Evolutionary conservation across 768 basidiomycete genomes (phyloP), one percentile per base, ranked within the genome.

Genomic region (Lyophyllum atratum): DNA sequence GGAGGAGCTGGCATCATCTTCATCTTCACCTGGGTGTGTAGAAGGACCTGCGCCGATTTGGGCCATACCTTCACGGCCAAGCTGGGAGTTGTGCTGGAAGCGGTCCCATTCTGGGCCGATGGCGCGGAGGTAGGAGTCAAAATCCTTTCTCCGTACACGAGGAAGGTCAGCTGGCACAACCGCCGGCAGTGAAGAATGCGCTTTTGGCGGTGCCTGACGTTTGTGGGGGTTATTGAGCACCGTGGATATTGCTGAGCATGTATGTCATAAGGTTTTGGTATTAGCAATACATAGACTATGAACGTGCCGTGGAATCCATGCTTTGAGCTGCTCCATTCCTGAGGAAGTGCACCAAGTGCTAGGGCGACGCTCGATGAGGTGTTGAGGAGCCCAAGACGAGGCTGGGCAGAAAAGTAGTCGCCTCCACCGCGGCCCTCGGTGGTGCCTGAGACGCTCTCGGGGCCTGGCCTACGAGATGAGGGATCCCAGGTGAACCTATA

Each of bases 181-280:
- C 31, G 88, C 71, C 1, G 92, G 89, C 17, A 98, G 76, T 0
- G 86, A 72, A 1, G 93, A 90, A 62, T 95, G 92, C 0, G 93
- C 85, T 68, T 96, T 92, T 28, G 95, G 90, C 12, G 95, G 93
- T 7, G 90, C 88, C 47, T 90, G 87, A 33, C 80, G 82, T 72
- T 88, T 90, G 66, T 89, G 87, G 0, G 95, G 95, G 65, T 90
- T 94, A 65, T 95, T 95, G 50, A 97, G 82, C 25, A 97, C 92
- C 17, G 92, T 95, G 9, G 95, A 95, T 61, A 97, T 95, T 37
- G 94, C 95, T 97, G 69, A 37, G 29, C 52, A 50, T 17, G 57
- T 52, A 24, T 56, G 31, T 33, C 49, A 44, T 60, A 11, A 45
- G 43, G 22, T 17, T 39, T 37, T 24, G 42, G 43, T 45, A 46